phyloP scores from a whole-genome alignment of 345 rosid genomes.

The Salix dunnii region DNA sequence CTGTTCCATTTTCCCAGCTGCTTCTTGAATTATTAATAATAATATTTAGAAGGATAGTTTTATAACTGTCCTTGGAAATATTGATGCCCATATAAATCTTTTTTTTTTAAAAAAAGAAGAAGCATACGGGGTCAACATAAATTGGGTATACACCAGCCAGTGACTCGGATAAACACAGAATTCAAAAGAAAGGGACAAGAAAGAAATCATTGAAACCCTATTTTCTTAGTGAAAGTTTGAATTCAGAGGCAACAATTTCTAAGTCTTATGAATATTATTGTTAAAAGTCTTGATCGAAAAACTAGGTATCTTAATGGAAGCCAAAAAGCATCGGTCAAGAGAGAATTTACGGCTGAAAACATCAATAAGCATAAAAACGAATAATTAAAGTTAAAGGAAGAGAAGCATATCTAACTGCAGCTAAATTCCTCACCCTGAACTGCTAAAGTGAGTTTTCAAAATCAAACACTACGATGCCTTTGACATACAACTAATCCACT shows the following conservation, averaged over 20 bases:
- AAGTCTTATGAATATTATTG: neutral
- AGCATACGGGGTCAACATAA: too few species aligned
- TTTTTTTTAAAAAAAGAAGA: too few species aligned
- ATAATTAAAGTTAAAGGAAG: neutral
- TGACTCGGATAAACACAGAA: too few species aligned
- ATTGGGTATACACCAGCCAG: too few species aligned
- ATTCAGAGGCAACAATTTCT: neutral
- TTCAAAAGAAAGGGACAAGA: too few species aligned
- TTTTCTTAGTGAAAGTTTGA: neutral
- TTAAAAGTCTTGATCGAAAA: neutral
- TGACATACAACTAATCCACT: neutral
- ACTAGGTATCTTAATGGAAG: neutral
- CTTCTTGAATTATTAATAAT: too few species aligned
- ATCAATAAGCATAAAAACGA: neutral
- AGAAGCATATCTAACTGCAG: neutral
- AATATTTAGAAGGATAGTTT: neutral
- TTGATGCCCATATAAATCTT: neutral
- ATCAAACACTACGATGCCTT: neutral
- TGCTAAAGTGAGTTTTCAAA: neutral
- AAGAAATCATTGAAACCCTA: too few species aligned
- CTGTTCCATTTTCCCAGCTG: neutral
- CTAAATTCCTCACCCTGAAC: neutral
- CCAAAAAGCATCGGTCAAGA: neutral
- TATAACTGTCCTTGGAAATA: neutral
- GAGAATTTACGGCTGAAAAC: conserved; percentile 1